These are phyloP conservation scores for Ormosia emarginata DNA, from an alignment of 306 rosid genomes.

Conservation along the genomic window DNA sequence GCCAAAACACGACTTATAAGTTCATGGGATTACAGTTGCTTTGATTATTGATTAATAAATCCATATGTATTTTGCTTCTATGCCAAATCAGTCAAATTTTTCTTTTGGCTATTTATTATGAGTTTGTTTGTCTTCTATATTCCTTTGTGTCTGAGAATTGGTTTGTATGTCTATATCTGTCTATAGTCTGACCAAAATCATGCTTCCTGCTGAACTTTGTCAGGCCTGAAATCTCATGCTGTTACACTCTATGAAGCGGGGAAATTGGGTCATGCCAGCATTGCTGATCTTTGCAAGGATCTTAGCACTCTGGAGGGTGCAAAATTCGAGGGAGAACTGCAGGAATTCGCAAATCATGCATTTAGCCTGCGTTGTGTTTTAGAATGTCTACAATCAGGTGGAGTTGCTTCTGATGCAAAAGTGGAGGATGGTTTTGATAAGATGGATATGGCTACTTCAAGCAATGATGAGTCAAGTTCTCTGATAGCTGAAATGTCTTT, in stretches of 20 bases:
- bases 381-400: slow-evolving; percentile 91
- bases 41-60: not conserved
- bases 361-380: slow-evolving; percentile 90
- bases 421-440: slow-evolving; percentile 44
- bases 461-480: slow-evolving; percentile 42
- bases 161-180: no score
- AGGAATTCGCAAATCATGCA: slow-evolving; percentile 98
- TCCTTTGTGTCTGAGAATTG: not conserved
- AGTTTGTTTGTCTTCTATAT: not conserved
- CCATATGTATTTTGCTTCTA: not conserved
- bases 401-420: slow-evolving; percentile 55
- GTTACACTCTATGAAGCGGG: slow-evolving; percentile 98
- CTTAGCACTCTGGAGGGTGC: slow-evolving; percentile 88
- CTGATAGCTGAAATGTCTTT: slow-evolving; percentile 43
- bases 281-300: slow-evolving; percentile 94
- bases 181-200: slow-evolving; percentile 6
- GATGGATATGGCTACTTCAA: slow-evolving; percentile 38
- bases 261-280: slow-evolving; percentile 87
- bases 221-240: slow-evolving; percentile 98
- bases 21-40: not conserved
- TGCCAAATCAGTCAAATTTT: not conserved
- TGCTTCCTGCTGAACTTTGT: slow-evolving; percentile 17
- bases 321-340: slow-evolving; percentile 95
- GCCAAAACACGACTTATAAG: not conserved
- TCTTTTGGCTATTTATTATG: not conserved